Base-by-base conservation (phyloP, 129 eudicot species). In the Pseudognaphalium luteoalbum region DNA sequence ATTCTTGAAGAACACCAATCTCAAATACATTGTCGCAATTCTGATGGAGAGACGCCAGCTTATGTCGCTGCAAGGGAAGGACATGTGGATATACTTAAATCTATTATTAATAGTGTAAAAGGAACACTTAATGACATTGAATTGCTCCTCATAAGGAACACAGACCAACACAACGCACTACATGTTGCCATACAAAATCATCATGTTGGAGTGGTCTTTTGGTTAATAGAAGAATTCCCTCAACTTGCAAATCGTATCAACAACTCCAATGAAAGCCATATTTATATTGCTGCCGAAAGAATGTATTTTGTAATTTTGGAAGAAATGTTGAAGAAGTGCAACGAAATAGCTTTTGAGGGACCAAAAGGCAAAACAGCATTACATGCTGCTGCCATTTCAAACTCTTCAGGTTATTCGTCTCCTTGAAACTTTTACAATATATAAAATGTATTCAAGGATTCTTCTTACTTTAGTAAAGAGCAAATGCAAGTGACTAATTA, bases 151-250 rank as follows among this genome's bases (percentile, higher is more conserved):
- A 57, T 4, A 6, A 57, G 62, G 10, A 20, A 4, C 62, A 57
- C 7, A 10, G 62, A 57, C 28, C 7, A 57, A 57, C 62, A 57
- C 28, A 57, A 6, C 19, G 62, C 62, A 3, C 8, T 57, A 22
- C 62, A 57, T 57, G 3, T 57, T 57, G 28, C 62, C 62, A 57
- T 57, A 57, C 62, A 57, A 19, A 57, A 57, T 57, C 62, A 57
- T 57, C 28, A 57, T 57, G 62, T 57, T 57, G 62, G 22, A 57
- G 10, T 57, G 0, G 62, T 57, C 62, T 57, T 57, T 19, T 57
- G 62, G 62, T 57, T 57, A 10, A 57, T 57, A 6, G 10, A 19
- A 19, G 25, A 57, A n/a, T 1, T 57, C 19, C 62, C 28, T 57
- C 62, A 57, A 57, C 62, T 57, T n/a, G 28, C 28, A 19, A 19